A percentile compares a stretch with the other conserved stretches of the same genome.
phyloP scores from a whole-genome alignment of 2,329 filamentous ascomycete species.

The Penicillium janthinellum region DNA sequence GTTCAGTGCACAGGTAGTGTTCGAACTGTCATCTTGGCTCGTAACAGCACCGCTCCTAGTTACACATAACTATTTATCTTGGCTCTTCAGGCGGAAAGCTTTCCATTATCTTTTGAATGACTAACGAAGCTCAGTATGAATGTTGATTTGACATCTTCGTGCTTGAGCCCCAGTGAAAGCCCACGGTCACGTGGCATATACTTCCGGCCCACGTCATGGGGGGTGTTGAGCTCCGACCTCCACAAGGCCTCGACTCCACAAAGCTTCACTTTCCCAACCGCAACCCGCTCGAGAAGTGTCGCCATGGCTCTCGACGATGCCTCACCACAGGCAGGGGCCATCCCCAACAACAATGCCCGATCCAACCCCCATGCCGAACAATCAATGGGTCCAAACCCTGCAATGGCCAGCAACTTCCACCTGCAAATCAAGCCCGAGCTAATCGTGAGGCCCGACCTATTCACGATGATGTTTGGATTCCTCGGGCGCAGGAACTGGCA shows the following conservation, averaged over 20 bases:
- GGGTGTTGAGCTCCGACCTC: not conserved
- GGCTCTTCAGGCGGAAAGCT: too few species aligned
- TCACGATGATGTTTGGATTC: conserved; percentile 34
- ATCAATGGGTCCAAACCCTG: conserved; percentile 11
- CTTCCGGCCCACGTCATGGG: conserved; percentile 11
- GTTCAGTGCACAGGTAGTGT: too few species aligned
- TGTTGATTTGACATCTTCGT: too few species aligned
- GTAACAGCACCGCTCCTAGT: too few species aligned
- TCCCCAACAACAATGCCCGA: conserved; percentile 6
- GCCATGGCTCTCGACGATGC: conserved; percentile 25
- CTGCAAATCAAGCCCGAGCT: conserved; percentile 29
- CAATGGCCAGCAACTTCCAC: conserved; percentile 19
- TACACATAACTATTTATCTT: too few species aligned
- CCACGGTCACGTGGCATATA: too few species aligned
- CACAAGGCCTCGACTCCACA: not conserved
- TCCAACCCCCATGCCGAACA: conserved; percentile 1
- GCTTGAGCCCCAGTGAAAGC: too few species aligned
- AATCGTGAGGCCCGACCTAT: conserved; percentile 26
- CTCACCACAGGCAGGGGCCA: conserved; percentile 21
- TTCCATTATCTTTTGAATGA: too few species aligned
- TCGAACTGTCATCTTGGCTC: too few species aligned
- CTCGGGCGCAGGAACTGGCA: conserved; percentile 26
- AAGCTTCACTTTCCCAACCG: not conserved
- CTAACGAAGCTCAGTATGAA: too few species aligned
- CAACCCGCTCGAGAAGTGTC: not conserved